These are phyloP conservation scores for Dianthus caryophyllus DNA, from an alignment of 148 eudicot species.

Conservation along the genomic window DNA sequence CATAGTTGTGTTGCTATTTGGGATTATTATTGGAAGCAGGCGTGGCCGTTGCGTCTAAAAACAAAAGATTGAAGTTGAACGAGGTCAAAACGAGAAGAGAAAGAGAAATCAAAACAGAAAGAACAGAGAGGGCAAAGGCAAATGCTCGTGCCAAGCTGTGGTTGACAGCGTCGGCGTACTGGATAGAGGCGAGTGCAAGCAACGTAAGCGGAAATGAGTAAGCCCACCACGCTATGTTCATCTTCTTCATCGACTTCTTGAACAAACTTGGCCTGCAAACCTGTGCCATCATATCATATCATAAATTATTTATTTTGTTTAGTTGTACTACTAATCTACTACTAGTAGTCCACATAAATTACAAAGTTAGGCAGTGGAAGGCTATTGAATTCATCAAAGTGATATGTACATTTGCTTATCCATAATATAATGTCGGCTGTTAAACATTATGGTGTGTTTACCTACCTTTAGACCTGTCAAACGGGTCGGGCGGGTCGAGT, in stretches of 20 bases:
- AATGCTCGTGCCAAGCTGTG: constrained; percentile 25
- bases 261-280: constrained; percentile 64
- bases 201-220: constrained; percentile 54
- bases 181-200: constrained; percentile 44
- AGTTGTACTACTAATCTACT: no score
- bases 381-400: no score
- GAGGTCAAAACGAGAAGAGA: constrained; percentile 38
- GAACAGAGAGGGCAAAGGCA: constrained; percentile 35
- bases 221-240: constrained; percentile 70
- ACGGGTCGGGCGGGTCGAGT: no score
- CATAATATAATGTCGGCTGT: no score
- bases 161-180: constrained; percentile 41
- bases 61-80: constrained; percentile 28
- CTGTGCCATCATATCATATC: constrained; percentile 26
- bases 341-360: no score
- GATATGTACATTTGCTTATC: no score
- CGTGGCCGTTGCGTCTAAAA: constrained; percentile 14
- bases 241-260: constrained; percentile 57
- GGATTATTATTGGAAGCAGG: constrained; percentile 1
- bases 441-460: no score
- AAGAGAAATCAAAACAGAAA: constrained; percentile 46
- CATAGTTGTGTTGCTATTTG: no score
- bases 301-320: no score
- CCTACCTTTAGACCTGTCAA: no score
- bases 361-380: no score